phyloP scores from a whole-genome alignment of 2,329 filamentous ascomycete species.

The Aspergillus pseudoviridinutans region DNA sequence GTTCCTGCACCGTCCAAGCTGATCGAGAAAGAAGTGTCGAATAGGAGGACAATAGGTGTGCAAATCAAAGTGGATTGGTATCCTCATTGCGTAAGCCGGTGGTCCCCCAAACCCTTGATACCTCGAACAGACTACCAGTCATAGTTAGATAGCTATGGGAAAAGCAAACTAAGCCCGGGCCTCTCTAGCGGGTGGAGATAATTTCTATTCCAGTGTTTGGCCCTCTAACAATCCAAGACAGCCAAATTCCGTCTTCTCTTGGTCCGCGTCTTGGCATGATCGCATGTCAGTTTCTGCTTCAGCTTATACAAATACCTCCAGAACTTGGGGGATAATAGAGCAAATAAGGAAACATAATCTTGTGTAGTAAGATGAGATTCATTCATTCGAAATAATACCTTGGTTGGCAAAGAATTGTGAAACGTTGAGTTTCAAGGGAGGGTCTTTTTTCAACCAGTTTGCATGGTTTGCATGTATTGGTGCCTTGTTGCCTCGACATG shows the following conservation, averaged over 20 bases:
- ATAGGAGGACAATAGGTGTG: constrained; percentile 1
- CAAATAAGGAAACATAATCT: not conserved
- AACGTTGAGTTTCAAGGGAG: no score
- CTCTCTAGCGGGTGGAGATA: constrained; percentile 1
- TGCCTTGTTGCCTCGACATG: not conserved
- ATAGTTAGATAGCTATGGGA: constrained; percentile 4
- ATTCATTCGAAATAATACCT: not conserved
- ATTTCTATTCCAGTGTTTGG: constrained; percentile 18
- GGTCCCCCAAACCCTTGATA: constrained; percentile 12
- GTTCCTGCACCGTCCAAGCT: not conserved
- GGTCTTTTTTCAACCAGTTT: not conserved
- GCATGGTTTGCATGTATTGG: not conserved
- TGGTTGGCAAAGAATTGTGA: not conserved
- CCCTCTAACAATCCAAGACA: constrained; percentile 4
- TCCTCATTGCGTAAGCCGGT: constrained; percentile 20
- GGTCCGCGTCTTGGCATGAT: constrained; percentile 12
- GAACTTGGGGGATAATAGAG: no score
- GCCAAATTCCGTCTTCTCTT: not conserved
- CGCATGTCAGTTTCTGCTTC: not conserved
- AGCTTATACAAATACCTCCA: not conserved
- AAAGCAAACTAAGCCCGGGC: constrained; percentile 6
- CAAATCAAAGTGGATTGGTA: constrained; percentile 10
- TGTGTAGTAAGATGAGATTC: not conserved
- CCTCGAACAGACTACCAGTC: not conserved
- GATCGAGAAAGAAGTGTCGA: not conserved